Percentiles rank a stretch among this genome's conserved stretches.
Conservation (phyloP, 495 filamentous ascomycete genomes). For the Penicillium cosmopolitanum region DNA sequence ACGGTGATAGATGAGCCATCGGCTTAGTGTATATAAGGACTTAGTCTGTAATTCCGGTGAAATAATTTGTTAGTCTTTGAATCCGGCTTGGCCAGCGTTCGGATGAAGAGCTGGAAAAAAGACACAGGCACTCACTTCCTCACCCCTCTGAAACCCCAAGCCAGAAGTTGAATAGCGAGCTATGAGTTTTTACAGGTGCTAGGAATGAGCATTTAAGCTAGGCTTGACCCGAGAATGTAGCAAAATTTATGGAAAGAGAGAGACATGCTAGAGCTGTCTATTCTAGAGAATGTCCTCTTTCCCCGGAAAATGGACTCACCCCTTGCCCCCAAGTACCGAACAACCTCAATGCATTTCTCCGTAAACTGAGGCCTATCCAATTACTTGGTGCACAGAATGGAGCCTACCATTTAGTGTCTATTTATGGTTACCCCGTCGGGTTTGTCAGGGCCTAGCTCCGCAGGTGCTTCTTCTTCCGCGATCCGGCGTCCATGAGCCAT, state of each 20-base stretch:
- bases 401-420: background rate
- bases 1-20: background rate
- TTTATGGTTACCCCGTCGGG: conserved; percentile 23
- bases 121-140: too few relatives aligned
- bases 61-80: background rate
- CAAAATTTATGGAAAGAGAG: background rate
- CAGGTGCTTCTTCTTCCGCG: background rate
- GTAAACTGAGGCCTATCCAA: conserved; percentile 9
- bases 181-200: too few relatives aligned
- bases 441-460: conserved; percentile 18
- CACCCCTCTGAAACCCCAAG: too few relatives aligned
- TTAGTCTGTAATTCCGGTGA: background rate
- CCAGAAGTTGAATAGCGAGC: too few relatives aligned
- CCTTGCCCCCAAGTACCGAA: conserved; percentile 19
- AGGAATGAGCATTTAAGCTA: too few relatives aligned
- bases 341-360: conserved; percentile 1
- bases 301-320: conserved; percentile 12
- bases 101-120: too few relatives aligned
- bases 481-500: too few relatives aligned
- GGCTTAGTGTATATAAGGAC: background rate
- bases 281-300: conserved; percentile 3
- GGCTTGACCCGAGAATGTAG: too few relatives aligned
- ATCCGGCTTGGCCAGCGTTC: too few relatives aligned
- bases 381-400: background rate
- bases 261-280: background rate